These are phyloP conservation scores for Apophysomyces elegans DNA, from an alignment of 371 early-diverging fungal species.

Conservation along the genomic window DNA sequence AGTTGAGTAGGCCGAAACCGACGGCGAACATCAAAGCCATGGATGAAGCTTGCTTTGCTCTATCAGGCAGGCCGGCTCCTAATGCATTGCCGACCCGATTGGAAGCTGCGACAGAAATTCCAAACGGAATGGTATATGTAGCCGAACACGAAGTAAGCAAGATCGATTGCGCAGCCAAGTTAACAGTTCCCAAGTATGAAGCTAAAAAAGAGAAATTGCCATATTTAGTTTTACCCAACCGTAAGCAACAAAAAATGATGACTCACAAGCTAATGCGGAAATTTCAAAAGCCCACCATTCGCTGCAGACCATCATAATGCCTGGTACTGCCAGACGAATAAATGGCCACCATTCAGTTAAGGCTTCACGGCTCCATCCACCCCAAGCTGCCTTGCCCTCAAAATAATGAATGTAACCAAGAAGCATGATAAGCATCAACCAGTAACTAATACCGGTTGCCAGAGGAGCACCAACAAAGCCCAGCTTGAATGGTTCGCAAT, in stretches of 20 bases:
- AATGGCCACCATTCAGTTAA: conserved; percentile 68
- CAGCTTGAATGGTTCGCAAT: conserved; percentile 61
- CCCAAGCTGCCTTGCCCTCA: conserved; percentile 75
- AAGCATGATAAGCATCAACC: conserved; percentile 62
- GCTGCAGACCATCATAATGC: conserved; percentile 68
- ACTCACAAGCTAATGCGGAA: conserved; percentile 69
- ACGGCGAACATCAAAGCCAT: conserved; percentile 43
- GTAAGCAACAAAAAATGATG: not conserved
- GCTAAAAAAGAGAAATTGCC: not conserved
- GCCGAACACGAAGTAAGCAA: conserved; percentile 66
- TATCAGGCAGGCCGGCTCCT: conserved; percentile 48
- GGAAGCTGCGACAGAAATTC: conserved; percentile 70
- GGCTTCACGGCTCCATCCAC: conserved; percentile 76
- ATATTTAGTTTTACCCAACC: not conserved
- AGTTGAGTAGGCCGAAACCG: conserved; percentile 32
- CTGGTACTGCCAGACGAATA: conserved; percentile 68
- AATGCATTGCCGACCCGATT: conserved; percentile 77
- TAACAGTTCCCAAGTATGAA: conserved; percentile 62
- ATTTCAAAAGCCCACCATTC: conserved; percentile 79
- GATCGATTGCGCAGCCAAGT: conserved; percentile 81
- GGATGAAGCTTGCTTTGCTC: conserved; percentile 40
- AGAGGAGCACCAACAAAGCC: conserved; percentile 85
- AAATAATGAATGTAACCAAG: conserved; percentile 67
- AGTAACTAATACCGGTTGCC: conserved; percentile 74
- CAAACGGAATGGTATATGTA: conserved; percentile 65